These are phyloP conservation scores for Selenicereus undatus DNA, from an alignment of 148 eudicot genomes.

Conservation along the genomic window DNA sequence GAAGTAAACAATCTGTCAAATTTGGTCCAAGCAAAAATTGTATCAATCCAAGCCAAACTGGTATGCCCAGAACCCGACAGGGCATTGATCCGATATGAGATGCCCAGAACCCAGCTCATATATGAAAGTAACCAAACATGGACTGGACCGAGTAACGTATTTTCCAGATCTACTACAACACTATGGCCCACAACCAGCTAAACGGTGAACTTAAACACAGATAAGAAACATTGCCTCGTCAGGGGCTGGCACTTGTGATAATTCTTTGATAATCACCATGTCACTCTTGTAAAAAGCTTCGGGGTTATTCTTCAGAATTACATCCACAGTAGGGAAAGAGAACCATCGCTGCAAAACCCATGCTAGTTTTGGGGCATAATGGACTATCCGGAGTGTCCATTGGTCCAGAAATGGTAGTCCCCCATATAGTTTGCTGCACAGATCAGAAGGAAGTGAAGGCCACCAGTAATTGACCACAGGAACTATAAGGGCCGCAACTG, in stretches of 20 bases:
- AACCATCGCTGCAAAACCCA: conserved; percentile 29
- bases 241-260: conserved; percentile 4
- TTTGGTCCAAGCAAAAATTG: no score
- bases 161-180: no score
- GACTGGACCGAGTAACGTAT: no score
- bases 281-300: conserved; percentile 16
- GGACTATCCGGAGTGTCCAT: conserved; percentile 13
- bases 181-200: no score
- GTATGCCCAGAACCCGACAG: not conserved
- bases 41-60: not conserved
- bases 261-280: conserved; percentile 1
- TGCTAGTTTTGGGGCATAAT: conserved; percentile 24
- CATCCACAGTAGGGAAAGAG: conserved; percentile 15
- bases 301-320: conserved; percentile 22
- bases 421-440: conserved; percentile 12
- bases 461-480: conserved; percentile 31
- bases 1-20: not conserved
- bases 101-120: no score
- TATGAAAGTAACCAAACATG: no score
- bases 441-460: conserved; percentile 31
- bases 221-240: conserved; percentile 19
- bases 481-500: conserved; percentile 25
- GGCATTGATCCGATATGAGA: no score
- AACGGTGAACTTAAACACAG: not conserved
- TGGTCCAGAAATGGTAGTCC: conserved; percentile 16